Conservation (phyloP, 345 rosid genomes). For the Triadica sebifera region DNA sequence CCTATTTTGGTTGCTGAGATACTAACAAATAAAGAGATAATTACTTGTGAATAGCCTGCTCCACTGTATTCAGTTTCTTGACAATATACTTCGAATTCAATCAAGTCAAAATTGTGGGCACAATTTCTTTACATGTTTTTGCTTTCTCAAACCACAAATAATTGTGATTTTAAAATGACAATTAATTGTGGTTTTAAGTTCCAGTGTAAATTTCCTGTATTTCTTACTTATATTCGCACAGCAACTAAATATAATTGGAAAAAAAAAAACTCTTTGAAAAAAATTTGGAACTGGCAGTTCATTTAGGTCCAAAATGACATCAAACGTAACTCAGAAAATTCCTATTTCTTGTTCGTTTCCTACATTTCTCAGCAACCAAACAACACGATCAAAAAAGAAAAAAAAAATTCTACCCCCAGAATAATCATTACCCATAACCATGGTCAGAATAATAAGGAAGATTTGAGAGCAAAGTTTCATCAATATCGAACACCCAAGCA, state of each 20-base stretch:
- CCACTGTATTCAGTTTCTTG: neutral
- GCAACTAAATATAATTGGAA: neutral
- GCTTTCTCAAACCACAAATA: neutral
- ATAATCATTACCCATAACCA: conserved; percentile 56
- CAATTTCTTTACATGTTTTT: neutral
- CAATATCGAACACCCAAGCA: conserved; percentile 83
- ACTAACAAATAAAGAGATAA: neutral
- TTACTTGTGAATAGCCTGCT: neutral
- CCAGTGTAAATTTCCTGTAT: neutral
- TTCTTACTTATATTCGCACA: neutral
- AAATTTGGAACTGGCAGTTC: neutral
- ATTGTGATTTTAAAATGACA: neutral
- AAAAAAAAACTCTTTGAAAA: too few relatives aligned
- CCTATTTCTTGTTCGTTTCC: neutral
- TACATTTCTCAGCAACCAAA: conserved; percentile 4
- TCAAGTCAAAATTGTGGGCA: conserved; percentile 23
- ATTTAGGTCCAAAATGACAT: neutral
- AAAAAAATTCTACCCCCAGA: neutral
- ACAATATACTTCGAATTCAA: neutral
- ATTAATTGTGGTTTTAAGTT: too few relatives aligned
- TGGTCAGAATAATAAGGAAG: conserved; percentile 75
- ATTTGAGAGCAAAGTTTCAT: conserved; percentile 89
- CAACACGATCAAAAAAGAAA: too few relatives aligned
- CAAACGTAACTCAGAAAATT: neutral
- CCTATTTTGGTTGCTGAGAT: neutral